These are phyloP conservation scores for Phoenix roebelenii DNA, from an alignment of 176 grass and related monocot species.

Conservation along the genomic window DNA sequence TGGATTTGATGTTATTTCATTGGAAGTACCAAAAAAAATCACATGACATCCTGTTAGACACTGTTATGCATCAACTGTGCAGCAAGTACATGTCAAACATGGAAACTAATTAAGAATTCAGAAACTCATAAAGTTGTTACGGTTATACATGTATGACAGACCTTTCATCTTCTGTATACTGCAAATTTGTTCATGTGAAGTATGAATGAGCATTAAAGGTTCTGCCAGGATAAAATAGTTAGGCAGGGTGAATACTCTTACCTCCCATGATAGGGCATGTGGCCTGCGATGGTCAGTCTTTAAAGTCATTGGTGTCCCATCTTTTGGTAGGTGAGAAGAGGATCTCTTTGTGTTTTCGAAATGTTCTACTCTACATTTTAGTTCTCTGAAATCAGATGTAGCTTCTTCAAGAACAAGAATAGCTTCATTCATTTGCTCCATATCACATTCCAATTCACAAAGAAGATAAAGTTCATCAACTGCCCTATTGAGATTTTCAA, in stretches of 20 bases:
- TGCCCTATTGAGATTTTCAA: slow-evolving; percentile 96
- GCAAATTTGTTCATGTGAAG: no score
- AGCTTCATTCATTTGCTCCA: slow-evolving; percentile 99
- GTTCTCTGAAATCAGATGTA: slow-evolving; percentile 89
- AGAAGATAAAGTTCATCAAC: slow-evolving; percentile 96
- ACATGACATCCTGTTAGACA: no score
- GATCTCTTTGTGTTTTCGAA: slow-evolving; percentile 85
- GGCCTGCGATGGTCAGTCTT: slow-evolving; percentile 91
- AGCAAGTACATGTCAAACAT: neutral
- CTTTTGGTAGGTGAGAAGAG: slow-evolving; percentile 35
- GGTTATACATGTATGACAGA: no score
- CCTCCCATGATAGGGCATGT: slow-evolving; percentile 97
- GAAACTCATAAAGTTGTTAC: no score
- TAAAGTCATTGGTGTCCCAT: slow-evolving; percentile 55
- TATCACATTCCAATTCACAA: slow-evolving; percentile 98
- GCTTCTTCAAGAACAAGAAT: slow-evolving; percentile 96
- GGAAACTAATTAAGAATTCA: neutral
- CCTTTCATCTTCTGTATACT: neutral
- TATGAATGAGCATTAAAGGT: no score
- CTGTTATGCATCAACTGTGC: neutral
- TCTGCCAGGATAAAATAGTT: no score
- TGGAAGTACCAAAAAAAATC: no score
- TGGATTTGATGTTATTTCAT: no score
- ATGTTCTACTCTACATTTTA: slow-evolving; percentile 80
- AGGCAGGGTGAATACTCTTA: slow-evolving; percentile 12